These are phyloP conservation scores for Blumeriella jaapii DNA, from an alignment of 2,329 filamentous ascomycete genomes.

Conservation along the genomic window DNA sequence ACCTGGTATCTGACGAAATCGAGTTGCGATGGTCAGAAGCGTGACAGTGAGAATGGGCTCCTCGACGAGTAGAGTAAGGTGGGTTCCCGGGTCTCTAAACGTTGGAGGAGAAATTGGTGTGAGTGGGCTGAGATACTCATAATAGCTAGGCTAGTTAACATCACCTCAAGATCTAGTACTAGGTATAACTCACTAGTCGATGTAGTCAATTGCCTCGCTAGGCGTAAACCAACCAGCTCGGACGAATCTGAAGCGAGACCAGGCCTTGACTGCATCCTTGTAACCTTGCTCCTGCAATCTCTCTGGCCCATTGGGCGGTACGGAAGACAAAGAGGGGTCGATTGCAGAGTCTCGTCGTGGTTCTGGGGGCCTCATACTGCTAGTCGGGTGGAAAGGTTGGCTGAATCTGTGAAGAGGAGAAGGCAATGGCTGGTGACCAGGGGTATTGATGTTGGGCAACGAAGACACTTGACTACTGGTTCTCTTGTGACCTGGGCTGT, in stretches of 20 bases:
- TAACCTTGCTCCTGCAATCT: conserved; percentile 41
- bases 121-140: conserved; percentile 78
- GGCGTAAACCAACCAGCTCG: conserved; percentile 93
- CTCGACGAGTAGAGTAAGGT: conserved; percentile 70
- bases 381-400: conserved; percentile 14
- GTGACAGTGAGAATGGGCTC: conserved; percentile 91
- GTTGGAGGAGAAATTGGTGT: conserved; percentile 91
- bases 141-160: conserved; percentile 55
- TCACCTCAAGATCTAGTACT: neutral
- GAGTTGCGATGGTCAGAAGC: conserved; percentile 79
- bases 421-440: conserved; percentile 11
- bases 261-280: conserved; percentile 67
- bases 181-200: conserved; percentile 60
- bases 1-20: conserved; percentile 70
- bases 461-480: conserved; percentile 23
- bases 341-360: conserved; percentile 18
- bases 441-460: conserved; percentile 11
- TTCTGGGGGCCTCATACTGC: conserved; percentile 16
- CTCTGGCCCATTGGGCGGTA: conserved; percentile 8
- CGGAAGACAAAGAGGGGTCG: conserved; percentile 21
- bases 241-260: conserved; percentile 89
- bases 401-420: conserved; percentile 13
- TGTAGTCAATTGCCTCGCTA: conserved; percentile 83
- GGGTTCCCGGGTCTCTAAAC: conserved; percentile 70
- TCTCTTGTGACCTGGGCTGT: conserved; percentile 26